A percentile compares a stretch with the other conserved stretches of the same genome.
Conservation (phyloP, 73 alveolate genomes). For the Breviolum minutum region DNA sequence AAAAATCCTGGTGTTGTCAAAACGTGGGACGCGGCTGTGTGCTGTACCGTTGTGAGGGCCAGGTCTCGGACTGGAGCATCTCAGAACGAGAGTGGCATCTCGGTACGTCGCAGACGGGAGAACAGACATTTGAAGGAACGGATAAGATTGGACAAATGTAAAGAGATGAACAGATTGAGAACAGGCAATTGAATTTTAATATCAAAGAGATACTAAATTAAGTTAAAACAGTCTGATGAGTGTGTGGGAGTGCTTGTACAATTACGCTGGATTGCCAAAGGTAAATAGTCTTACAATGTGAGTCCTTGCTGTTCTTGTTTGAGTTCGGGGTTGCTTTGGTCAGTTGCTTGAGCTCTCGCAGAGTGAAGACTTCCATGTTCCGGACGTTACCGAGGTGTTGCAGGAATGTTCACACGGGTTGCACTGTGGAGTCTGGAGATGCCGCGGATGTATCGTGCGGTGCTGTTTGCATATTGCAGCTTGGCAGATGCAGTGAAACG, state of each 20-base stretch:
- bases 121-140: neutral
- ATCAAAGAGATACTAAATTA: too few species aligned
- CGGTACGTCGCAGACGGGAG: neutral
- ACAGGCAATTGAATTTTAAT: too few species aligned
- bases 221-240: too few species aligned
- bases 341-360: too few species aligned
- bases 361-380: too few species aligned
- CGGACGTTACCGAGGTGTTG: neutral
- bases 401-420: slow-evolving; percentile 22
- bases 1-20: slow-evolving; percentile 19
- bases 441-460: neutral
- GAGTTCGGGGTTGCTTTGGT: too few species aligned
- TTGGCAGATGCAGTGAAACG: neutral
- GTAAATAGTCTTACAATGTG: too few species aligned
- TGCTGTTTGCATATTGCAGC: neutral
- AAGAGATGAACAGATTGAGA: too few species aligned
- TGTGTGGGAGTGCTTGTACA: too few species aligned
- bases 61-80: slow-evolving; percentile 19
- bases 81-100: neutral
- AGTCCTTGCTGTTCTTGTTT: too few species aligned
- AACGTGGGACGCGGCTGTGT: slow-evolving; percentile 23
- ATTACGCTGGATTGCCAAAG: too few species aligned
- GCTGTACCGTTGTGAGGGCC: slow-evolving; percentile 55
- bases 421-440: neutral
- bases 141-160: neutral